Conservation (phyloP, 768 basidiomycete species). For the Leccinum broughii region DNA sequence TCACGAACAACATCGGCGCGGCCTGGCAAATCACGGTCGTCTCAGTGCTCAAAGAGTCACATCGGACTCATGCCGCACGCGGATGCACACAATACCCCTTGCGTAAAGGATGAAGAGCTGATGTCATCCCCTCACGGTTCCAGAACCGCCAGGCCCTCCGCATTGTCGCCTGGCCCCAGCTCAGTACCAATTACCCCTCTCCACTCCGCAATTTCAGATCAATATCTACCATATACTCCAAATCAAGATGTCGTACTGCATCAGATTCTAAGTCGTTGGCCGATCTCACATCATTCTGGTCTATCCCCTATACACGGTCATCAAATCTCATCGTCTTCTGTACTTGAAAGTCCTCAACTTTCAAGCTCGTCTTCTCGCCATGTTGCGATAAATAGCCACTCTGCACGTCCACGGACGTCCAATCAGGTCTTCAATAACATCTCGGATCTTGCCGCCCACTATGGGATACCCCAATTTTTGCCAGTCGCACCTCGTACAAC, state of each 20-base stretch:
- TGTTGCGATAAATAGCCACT: slow-evolving; percentile 56
- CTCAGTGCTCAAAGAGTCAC: slow-evolving; percentile 27
- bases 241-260: slow-evolving; percentile 48
- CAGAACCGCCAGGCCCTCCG: slow-evolving; percentile 54
- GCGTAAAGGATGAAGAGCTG: slow-evolving; percentile 48
- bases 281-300: slow-evolving; percentile 41
- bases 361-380: slow-evolving; percentile 53
- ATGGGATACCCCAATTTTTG: slow-evolving; percentile 75
- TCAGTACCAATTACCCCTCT: slow-evolving; percentile 25
- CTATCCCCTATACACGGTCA: slow-evolving; percentile 41
- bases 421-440: slow-evolving; percentile 61
- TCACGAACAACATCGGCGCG: slow-evolving; percentile 34
- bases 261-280: slow-evolving; percentile 45
- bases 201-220: slow-evolving; percentile 51
- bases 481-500: slow-evolving; percentile 67
- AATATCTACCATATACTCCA: slow-evolving; percentile 34
- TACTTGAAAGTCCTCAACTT: slow-evolving; percentile 55
- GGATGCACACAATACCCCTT: slow-evolving; percentile 27
- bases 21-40: slow-evolving; percentile 20
- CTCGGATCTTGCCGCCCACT: slow-evolving; percentile 70
- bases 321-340: slow-evolving; percentile 37
- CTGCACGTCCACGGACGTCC: slow-evolving; percentile 68
- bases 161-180: slow-evolving; percentile 47
- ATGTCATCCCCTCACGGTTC: slow-evolving; percentile 39
- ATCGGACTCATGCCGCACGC: slow-evolving; percentile 17